Conservation (phyloP, 768 basidiomycete genomes). For the Austroboletus festivus region DNA sequence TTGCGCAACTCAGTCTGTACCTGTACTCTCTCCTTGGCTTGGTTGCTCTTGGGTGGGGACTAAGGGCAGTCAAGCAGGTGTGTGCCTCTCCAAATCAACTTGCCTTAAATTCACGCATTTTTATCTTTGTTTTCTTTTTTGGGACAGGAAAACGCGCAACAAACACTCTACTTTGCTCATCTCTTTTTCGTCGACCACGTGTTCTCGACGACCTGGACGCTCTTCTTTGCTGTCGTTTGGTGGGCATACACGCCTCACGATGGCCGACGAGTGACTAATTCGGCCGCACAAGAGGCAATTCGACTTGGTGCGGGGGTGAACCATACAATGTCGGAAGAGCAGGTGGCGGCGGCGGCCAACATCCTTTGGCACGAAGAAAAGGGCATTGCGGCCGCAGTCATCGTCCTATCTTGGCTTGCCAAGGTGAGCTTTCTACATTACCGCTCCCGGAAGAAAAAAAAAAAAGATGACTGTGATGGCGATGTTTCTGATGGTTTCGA, state of each 20-base stretch:
- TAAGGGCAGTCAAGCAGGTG: slow-evolving; percentile 83
- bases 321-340: slow-evolving; percentile 56
- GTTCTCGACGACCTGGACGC: slow-evolving; percentile 87
- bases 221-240: slow-evolving; percentile 87
- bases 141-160: slow-evolving; percentile 91
- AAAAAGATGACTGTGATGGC: neutral
- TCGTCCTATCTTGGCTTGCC: slow-evolving; percentile 79
- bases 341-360: slow-evolving; percentile 71
- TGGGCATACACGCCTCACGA: slow-evolving; percentile 92
- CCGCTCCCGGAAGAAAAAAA: too few species aligned
- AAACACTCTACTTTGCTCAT: slow-evolving; percentile 87
- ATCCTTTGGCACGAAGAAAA: slow-evolving; percentile 90
- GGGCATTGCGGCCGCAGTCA: slow-evolving; percentile 69
- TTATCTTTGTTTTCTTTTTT: too few species aligned
- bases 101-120: too few species aligned
- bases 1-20: slow-evolving; percentile 89
- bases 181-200: slow-evolving; percentile 90
- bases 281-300: slow-evolving; percentile 83
- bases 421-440: slow-evolving; percentile 59
- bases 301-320: slow-evolving; percentile 56
- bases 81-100: slow-evolving; percentile 32
- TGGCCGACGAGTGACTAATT: slow-evolving; percentile 75
- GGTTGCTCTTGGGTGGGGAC: slow-evolving; percentile 79
- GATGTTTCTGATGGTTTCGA: neutral
- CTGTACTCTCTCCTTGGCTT: slow-evolving; percentile 87